A percentile compares a stretch with the other conserved stretches of the same genome.
Evolutionary conservation across 108 stramenopile genomes (phyloP).

Genomic region (Cylindrotheca fusiformis): DNA sequence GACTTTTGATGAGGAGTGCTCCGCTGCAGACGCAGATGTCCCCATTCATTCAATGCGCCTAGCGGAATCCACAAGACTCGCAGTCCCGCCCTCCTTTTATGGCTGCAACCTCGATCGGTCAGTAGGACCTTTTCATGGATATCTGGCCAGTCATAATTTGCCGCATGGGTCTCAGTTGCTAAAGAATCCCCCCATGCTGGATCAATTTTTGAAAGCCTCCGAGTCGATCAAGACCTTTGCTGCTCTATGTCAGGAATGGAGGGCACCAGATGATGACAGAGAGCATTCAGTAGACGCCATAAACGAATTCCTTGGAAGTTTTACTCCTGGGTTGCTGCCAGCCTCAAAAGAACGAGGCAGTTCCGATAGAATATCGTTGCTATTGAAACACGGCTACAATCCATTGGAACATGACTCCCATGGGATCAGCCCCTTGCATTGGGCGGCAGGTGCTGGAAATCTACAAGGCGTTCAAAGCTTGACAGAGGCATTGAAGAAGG

Average conservation of each 20-base stretch:
- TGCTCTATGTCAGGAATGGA: slow-evolving; percentile 4
- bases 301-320: background rate
- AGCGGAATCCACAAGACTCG: background rate
- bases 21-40: too few species aligned
- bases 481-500: slow-evolving; percentile 5
- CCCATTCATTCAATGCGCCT: background rate
- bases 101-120: background rate
- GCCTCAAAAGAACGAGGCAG: background rate
- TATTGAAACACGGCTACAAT: slow-evolving; percentile 33
- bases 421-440: slow-evolving; percentile 23
- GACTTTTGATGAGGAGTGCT: too few species aligned
- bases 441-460: slow-evolving; percentile 34
- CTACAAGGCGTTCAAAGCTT: slow-evolving; percentile 16
- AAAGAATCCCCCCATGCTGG: background rate
- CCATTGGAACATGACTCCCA: slow-evolving; percentile 24
- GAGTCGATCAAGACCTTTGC: background rate
- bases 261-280: background rate
- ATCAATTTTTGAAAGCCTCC: background rate
- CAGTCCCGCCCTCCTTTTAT: background rate
- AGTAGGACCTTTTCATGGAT: slow-evolving; percentile 11
- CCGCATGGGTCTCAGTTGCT: background rate
- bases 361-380: slow-evolving; percentile 1
- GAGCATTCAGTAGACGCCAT: slow-evolving; percentile 1
- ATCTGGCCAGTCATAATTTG: background rate
- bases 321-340: slow-evolving; percentile 6